Percentiles rank a stretch among this genome's conserved stretches.
Conservation (phyloP, 208 protist genomes). For the Acanthamoeba sp. region DNA sequence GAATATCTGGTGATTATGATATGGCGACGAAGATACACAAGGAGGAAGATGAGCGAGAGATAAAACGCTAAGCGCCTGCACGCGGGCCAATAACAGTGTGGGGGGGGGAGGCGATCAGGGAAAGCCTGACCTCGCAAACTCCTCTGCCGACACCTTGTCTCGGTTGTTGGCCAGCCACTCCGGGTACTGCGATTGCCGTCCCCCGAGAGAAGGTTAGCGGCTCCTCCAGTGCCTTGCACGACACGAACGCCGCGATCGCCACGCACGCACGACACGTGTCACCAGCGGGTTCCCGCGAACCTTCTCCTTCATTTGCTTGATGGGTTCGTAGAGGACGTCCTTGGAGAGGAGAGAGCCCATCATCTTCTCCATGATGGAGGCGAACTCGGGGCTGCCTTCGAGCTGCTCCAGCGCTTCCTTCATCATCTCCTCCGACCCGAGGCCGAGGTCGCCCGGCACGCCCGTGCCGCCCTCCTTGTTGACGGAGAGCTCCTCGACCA, state of each 20-base stretch:
- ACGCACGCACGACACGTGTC: too few relatives aligned
- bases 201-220: neutral
- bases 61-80: neutral
- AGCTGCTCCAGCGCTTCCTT: conserved; percentile 69
- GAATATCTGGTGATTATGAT: too few relatives aligned
- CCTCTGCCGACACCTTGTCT: conserved; percentile 55
- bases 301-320: conserved; percentile 74
- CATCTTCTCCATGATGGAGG: conserved; percentile 72
- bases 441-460: conserved; percentile 3
- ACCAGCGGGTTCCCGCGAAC: neutral
- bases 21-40: neutral
- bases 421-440: conserved; percentile 50
- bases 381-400: conserved; percentile 65
- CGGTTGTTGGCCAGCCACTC: conserved; percentile 66
- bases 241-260: neutral
- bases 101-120: too few relatives aligned
- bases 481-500: conserved; percentile 63
- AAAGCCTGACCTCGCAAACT: neutral
- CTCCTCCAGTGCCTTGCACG: too few relatives aligned
- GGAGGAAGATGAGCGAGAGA: neutral
- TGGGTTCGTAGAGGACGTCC: conserved; percentile 76
- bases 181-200: conserved; percentile 67
- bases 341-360: conserved; percentile 55
- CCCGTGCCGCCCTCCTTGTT: neutral
- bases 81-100: neutral